Conservation (phyloP, 2,329 filamentous ascomycete species). For the Fusarium sarcochroum region DNA sequence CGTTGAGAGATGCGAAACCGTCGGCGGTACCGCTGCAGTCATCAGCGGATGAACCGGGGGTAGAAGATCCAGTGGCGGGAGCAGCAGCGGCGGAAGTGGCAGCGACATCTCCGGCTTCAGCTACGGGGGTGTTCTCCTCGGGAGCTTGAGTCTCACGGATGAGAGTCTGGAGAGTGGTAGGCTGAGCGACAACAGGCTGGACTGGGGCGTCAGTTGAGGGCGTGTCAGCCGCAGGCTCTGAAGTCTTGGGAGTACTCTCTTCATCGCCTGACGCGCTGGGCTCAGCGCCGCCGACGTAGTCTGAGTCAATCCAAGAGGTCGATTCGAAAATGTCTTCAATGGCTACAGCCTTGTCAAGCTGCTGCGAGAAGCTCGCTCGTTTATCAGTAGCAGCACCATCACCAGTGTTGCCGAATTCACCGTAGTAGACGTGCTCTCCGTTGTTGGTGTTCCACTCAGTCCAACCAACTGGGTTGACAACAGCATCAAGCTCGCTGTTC, state of each 20-base stretch:
- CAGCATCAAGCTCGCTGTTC: conserved; percentile 59
- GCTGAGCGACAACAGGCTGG: background rate
- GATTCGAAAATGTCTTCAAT: conserved; percentile 25
- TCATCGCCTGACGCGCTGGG: too few relatives aligned
- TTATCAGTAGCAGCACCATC: conserved; percentile 65
- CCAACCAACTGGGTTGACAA: conserved; percentile 65
- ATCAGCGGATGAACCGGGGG: background rate
- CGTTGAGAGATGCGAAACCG: conserved; percentile 46
- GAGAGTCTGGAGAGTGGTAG: conserved; percentile 16
- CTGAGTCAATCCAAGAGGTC: conserved; percentile 32
- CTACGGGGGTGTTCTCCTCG: background rate
- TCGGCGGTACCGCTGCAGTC: conserved; percentile 36
- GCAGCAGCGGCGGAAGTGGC: background rate
- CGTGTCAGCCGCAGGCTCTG: background rate
- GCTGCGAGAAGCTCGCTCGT: conserved; percentile 61
- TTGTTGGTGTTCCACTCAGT: conserved; percentile 64
- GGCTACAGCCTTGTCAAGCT: conserved; percentile 42
- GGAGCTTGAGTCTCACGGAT: background rate
- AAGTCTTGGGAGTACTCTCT: background rate
- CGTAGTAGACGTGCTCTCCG: conserved; percentile 67
- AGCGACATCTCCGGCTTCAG: background rate
- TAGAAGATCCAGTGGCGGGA: background rate
- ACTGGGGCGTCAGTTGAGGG: background rate
- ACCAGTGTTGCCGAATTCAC: conserved; percentile 71
- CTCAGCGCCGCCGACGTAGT: conserved; percentile 5